A percentile compares a stretch with the other conserved stretches of the same genome.
These are phyloP conservation scores for Dipodascus albidus DNA, from an alignment of 805 yeast genomes.

Conservation along the genomic window DNA sequence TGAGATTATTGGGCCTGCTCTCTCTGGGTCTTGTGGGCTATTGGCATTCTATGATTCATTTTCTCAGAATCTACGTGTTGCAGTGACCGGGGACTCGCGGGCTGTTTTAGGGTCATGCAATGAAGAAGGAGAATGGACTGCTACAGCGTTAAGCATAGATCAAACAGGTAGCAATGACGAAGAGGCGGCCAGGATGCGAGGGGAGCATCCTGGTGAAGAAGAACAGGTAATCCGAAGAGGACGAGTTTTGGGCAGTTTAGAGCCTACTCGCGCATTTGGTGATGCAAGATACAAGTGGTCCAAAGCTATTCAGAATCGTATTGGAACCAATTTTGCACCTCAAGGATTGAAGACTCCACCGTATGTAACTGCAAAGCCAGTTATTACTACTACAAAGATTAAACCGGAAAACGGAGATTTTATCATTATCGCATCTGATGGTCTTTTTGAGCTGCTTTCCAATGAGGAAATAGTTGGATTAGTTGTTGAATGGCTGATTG, in stretches of 20 bases:
- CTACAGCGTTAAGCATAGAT: conserved; percentile 73
- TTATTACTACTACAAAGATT: conserved; percentile 69
- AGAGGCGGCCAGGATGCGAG: conserved; percentile 70
- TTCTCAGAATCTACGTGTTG: conserved; percentile 64
- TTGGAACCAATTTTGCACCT: conserved; percentile 55
- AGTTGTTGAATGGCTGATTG: conserved; percentile 89
- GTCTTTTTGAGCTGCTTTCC: conserved; percentile 80
- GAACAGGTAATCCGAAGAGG: conserved; percentile 68
- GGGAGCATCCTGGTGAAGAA: conserved; percentile 89
- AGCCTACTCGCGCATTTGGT: conserved; percentile 95
- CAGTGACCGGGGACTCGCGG: conserved; percentile 93
- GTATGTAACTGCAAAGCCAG: conserved; percentile 95
- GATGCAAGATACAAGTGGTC: conserved; percentile 91
- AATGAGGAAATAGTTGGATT: conserved; percentile 88
- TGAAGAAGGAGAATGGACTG: conserved; percentile 72
- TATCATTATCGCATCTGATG: conserved; percentile 88
- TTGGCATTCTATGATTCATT: conserved; percentile 77
- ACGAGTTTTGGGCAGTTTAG: conserved; percentile 82
- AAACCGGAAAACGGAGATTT: conserved; percentile 67
- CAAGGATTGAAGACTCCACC: conserved; percentile 82
- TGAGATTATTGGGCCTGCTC: conserved; percentile 76
- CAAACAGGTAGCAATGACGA: conserved; percentile 89
- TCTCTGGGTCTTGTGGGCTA: conserved; percentile 91
- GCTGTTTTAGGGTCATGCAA: conserved; percentile 62
- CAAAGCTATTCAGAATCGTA: conserved; percentile 55